Percentiles rank a stretch among this genome's conserved stretches.
These are phyloP conservation scores for Dacryopinax primogenitus DNA, from an alignment of 768 basidiomycete species.

Conservation along the genomic window DNA sequence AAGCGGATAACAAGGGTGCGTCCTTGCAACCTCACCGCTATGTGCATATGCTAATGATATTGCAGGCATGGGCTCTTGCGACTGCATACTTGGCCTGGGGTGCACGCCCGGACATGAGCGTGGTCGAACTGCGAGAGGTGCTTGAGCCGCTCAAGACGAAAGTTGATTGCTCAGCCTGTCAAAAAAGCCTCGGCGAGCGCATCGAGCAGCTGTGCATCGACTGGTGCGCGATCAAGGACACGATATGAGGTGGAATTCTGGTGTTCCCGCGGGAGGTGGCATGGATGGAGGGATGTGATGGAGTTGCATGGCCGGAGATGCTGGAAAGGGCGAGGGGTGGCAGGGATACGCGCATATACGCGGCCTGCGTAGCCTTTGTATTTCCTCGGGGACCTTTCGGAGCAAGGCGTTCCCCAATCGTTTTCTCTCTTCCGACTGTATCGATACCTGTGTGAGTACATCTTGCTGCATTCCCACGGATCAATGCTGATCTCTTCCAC, in stretches of 20 bases:
- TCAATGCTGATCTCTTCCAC: neutral
- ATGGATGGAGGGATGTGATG: neutral
- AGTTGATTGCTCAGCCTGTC: neutral
- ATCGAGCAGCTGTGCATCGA: neutral
- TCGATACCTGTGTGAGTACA: neutral
- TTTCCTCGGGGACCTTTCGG: neutral
- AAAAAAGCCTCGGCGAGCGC: neutral
- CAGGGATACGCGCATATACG: conserved; percentile 1
- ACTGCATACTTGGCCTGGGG: conserved; percentile 6
- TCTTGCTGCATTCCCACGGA: neutral
- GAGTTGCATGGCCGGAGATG: neutral
- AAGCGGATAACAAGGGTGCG: conserved; percentile 8
- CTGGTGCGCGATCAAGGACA: conserved; percentile 5
- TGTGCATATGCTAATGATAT: neutral
- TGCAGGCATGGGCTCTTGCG: neutral
- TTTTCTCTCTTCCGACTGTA: conserved; percentile 5
- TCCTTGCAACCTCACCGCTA: neutral
- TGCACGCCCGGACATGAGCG: neutral
- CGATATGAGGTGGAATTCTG: neutral
- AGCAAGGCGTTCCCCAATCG: neutral
- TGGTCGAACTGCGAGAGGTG: neutral
- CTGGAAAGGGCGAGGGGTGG: neutral
- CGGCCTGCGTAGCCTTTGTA: conserved; percentile 6
- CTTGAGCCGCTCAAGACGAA: neutral
- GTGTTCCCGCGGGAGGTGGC: neutral